Evolutionary conservation across 257 asterid genomes (phyloP).

Genomic region (Forsythia viridissima): DNA sequence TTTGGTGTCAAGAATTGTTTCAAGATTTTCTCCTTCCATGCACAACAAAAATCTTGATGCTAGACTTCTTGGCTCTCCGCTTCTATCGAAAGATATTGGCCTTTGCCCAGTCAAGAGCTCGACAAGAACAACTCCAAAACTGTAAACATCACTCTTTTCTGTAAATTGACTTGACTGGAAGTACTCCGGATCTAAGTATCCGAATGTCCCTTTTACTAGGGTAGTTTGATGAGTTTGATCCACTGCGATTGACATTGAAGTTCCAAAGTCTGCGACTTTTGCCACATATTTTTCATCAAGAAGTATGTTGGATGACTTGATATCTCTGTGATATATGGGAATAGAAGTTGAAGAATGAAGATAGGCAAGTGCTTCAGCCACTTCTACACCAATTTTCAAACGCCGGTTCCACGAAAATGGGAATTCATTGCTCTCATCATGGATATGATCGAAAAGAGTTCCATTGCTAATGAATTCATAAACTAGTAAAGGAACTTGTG

Average conservation of each 20-base stretch:
- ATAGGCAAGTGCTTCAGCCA: constrained; percentile 27
- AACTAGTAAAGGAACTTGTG: constrained; percentile 20
- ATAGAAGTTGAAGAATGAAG: constrained; percentile 28
- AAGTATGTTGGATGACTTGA: background rate
- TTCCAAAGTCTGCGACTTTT: constrained; percentile 29
- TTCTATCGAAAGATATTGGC: constrained; percentile 18
- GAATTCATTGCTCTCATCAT: constrained; percentile 13
- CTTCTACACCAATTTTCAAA: constrained; percentile 24
- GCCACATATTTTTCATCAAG: constrained; percentile 23
- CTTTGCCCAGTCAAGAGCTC: constrained; percentile 30
- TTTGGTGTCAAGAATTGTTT: constrained; percentile 21
- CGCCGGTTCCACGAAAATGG: constrained; percentile 22
- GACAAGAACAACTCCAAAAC: constrained; percentile 32
- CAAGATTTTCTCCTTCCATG: constrained; percentile 20
- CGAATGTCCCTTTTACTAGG: constrained; percentile 28
- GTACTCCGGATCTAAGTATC: constrained; percentile 33
- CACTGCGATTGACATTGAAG: constrained; percentile 3
- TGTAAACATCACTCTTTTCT: constrained; percentile 33
- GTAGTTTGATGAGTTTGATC: no score
- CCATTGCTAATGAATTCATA: constrained; percentile 26
- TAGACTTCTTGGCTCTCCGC: constrained; percentile 14
- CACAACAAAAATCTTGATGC: constrained; percentile 24
- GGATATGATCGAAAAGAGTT: constrained; percentile 19
- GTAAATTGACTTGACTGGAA: constrained; percentile 25
- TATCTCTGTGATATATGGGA: constrained; percentile 29